Evolutionary conservation across 176 grass and related monocot species (phyloP).

Genomic region (Ensete ventricosum): DNA sequence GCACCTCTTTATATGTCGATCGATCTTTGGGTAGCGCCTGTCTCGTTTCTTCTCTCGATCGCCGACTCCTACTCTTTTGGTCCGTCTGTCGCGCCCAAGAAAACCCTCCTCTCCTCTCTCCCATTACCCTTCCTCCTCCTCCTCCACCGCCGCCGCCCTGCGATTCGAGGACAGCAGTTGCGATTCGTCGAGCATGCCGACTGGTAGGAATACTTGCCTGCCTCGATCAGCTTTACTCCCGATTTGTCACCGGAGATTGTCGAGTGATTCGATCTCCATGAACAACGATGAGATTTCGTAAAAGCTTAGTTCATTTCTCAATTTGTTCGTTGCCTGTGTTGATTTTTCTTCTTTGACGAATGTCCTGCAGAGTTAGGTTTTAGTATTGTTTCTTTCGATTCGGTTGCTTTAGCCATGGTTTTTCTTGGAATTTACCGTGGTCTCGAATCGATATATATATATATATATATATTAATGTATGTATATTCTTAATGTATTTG

Average conservation of each 20-base stretch:
- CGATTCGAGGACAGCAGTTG: background rate
- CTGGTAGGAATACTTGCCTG: background rate
- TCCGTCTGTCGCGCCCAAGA: background rate
- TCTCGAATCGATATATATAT: too few species aligned
- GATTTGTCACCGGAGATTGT: background rate
- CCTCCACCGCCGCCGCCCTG: background rate
- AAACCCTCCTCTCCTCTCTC: background rate
- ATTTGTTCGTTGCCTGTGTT: background rate
- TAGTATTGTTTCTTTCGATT: background rate
- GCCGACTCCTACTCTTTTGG: background rate
- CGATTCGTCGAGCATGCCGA: background rate
- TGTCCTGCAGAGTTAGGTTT: background rate
- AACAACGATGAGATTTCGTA: background rate
- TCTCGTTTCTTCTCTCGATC: background rate
- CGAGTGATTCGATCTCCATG: background rate
- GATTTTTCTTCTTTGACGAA: background rate
- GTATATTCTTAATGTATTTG: too few species aligned
- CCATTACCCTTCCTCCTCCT: background rate
- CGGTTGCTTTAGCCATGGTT: background rate
- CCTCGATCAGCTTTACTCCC: background rate
- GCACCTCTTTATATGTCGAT: background rate
- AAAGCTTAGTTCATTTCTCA: background rate
- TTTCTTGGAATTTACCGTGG: background rate
- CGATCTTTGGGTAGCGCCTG: too few species aligned
- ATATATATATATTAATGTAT: too few species aligned